Base-by-base conservation (phyloP, 306 rosid species). In the Prinsepia uniflora region DNA sequence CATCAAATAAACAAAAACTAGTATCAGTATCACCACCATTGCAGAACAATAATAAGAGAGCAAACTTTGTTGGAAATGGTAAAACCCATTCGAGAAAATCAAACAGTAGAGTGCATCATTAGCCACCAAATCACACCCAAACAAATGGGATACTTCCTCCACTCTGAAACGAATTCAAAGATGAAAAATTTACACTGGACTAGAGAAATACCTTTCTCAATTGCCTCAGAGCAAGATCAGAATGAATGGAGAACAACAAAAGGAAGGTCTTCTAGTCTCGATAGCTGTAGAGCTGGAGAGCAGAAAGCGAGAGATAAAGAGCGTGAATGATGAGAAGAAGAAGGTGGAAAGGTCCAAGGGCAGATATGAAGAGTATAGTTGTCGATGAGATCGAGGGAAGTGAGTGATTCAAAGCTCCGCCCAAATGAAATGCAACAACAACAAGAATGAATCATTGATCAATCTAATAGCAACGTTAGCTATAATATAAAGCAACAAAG, bases 331-430 rank as follows among this genome's bases (percentile, higher is more conserved):
- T 14, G 45, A 39, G 74, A 54, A 10, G n/a, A 22, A 18, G 60
- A 44, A 42, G 47, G 36, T 41, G 20, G 67, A 39, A 39, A 78
- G 75, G 30, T 53, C 41, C 41, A 67, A 50, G 24, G 67, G 47
- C 50, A 44, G 52, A 18, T n/a, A 30, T 24, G 54, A 67, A 30
- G 3, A 57, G 58, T 54, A 5, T 61, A 22, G 40, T 56, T 60
- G 78, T 75, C 85, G 87, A 78, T 86, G 80, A 62, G 72, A 85
- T 69, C 87, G 76, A 80, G 84, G 83, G 73, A 12, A 45, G 65
- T 7, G 10, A 36, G 43, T 70, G 36, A 49, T 85, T 75, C 87
- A 42, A 66, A 65, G 65, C 87, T 82, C 87, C 87, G 89, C 87
- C 89, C 6, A 49, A 17, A 45, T 24, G 15, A 47, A 30, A 47